These are phyloP conservation scores for Serendipita sp. DNA, from an alignment of 1,284 basidiomycete species.

Conservation along the genomic window DNA sequence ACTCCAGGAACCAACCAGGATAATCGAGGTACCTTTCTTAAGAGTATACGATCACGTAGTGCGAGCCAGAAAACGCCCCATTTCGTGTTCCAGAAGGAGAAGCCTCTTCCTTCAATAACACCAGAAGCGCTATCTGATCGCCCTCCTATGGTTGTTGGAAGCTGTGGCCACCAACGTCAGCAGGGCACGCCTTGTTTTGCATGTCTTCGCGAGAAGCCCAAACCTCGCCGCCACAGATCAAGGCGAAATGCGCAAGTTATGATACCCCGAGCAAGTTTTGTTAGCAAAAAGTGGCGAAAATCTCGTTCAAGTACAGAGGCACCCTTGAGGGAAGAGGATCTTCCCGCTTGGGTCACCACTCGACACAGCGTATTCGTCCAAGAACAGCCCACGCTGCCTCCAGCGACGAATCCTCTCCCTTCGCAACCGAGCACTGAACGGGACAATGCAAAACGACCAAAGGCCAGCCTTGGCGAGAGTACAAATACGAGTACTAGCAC, in stretches of 20 bases:
- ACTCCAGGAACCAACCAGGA: too few relatives aligned
- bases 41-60: background rate
- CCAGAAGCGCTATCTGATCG: background rate
- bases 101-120: background rate
- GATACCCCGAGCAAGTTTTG: background rate
- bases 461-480: background rate
- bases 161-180: background rate
- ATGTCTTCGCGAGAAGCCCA: constrained; percentile 1
- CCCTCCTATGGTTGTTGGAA: background rate
- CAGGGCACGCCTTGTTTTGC: background rate
- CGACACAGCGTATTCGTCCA: background rate
- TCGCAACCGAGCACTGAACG: background rate
- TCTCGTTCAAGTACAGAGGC: background rate
- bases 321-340: background rate
- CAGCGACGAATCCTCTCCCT: background rate
- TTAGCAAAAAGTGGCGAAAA: background rate
- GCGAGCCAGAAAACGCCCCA: background rate
- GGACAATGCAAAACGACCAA: background rate
- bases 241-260: constrained; percentile 2
- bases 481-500: background rate
- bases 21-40: too few relatives aligned
- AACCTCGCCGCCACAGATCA: background rate
- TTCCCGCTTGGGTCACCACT: background rate
- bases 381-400: background rate
- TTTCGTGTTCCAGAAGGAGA: background rate